Evolutionary conservation across 192 early-diverging fungal genomes (phyloP).

Genomic region (Blastocladiella britannica): DNA sequence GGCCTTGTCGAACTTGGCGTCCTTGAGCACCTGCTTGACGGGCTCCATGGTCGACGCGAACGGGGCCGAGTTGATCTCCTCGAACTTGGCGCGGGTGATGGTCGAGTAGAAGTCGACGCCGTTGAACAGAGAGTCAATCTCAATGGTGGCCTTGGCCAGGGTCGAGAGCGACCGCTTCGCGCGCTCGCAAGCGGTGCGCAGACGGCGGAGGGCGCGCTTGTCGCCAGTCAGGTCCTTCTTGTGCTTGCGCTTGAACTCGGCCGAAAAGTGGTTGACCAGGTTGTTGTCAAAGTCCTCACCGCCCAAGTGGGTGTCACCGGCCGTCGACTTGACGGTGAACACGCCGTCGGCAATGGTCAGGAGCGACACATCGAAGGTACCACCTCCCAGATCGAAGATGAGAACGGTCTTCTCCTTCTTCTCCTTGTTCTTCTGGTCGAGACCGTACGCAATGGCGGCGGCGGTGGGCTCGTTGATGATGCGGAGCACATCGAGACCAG

Average conservation of each 20-base stretch:
- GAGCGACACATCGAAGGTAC: conserved; percentile 73
- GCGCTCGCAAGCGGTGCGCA: conserved; percentile 52
- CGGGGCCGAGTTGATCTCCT: conserved; percentile 43
- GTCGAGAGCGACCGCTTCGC: conserved; percentile 60
- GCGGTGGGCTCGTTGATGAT: conserved; percentile 86
- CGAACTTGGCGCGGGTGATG: conserved; percentile 62
- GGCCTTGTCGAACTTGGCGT: conserved; percentile 53
- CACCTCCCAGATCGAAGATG: conserved; percentile 68
- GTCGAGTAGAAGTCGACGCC: conserved; percentile 51
- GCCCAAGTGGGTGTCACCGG: conserved; percentile 66
- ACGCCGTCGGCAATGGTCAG: conserved; percentile 52
- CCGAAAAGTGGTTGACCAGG: conserved; percentile 29
- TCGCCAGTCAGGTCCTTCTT: conserved; percentile 48
- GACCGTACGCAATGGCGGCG: conserved; percentile 66
- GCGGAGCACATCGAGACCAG: conserved; percentile 65
- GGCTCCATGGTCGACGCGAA: conserved; percentile 53
- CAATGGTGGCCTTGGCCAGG: conserved; percentile 41
- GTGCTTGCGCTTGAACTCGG: conserved; percentile 46
- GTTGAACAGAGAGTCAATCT: conserved; percentile 55
- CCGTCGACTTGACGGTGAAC: conserved; percentile 59
- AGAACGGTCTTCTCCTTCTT: conserved; percentile 40
- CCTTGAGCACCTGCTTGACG: conserved; percentile 47
- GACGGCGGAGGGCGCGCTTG: conserved; percentile 49
- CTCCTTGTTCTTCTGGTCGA: conserved; percentile 52
- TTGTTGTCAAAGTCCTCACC: conserved; percentile 63